These are phyloP conservation scores for Boletus fagicola DNA, from an alignment of 768 basidiomycete genomes.

Conservation along the genomic window DNA sequence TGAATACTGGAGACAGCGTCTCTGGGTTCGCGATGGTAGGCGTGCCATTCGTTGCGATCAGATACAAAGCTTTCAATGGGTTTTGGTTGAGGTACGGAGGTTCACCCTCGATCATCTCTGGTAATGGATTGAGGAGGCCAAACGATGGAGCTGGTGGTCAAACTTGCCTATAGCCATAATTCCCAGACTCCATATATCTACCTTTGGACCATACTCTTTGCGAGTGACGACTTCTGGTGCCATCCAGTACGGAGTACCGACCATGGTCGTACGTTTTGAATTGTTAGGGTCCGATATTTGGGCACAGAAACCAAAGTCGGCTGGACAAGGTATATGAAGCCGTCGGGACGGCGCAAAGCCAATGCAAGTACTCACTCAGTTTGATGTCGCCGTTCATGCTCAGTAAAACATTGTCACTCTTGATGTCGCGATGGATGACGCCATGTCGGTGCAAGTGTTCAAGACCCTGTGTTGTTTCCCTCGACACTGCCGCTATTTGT, in stretches of 20 bases:
- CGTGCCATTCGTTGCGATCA: conserved; percentile 98
- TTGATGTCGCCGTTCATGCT: conserved; percentile 96
- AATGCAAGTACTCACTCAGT: conserved; percentile 70
- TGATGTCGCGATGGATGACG: conserved; percentile 98
- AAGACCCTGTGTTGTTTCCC: conserved; percentile 90
- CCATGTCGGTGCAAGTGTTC: conserved; percentile 95
- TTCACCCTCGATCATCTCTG: conserved; percentile 98
- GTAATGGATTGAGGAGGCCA: conserved; percentile 5
- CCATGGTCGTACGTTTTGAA: conserved; percentile 96
- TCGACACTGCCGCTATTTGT: conserved; percentile 94
- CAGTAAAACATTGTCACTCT: conserved; percentile 95
- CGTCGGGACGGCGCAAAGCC: background rate
- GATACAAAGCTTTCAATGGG: conserved; percentile 92
- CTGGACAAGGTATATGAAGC: conserved; percentile 39
- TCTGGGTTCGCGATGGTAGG: conserved; percentile 94
- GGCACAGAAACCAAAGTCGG: conserved; percentile 98
- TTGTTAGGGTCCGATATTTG: conserved; percentile 89
- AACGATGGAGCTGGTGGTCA: background rate
- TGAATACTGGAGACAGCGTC: conserved; percentile 71
- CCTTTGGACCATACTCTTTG: conserved; percentile 97
- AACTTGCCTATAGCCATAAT: conserved; percentile 91
- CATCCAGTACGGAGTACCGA: conserved; percentile 99
- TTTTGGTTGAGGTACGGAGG: conserved; percentile 96
- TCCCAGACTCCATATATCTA: conserved; percentile 96
- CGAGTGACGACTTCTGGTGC: conserved; percentile 97